These are phyloP conservation scores for Hordeum marinum DNA, from an alignment of 176 grass and related monocot genomes.

Conservation along the genomic window DNA sequence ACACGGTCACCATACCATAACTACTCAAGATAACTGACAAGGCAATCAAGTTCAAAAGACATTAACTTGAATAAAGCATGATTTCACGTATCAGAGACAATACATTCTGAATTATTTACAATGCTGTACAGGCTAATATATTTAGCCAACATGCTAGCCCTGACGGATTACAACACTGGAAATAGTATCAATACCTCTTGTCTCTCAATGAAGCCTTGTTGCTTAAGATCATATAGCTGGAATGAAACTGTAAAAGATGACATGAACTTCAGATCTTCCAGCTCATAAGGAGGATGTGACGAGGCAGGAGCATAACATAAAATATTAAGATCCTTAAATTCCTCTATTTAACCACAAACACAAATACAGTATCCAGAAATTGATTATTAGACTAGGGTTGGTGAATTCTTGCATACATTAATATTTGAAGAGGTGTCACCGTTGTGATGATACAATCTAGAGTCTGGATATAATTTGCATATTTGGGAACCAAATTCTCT, in stretches of 20 bases:
- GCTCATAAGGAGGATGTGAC: background rate
- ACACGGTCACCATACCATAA: background rate
- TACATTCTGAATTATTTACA: conserved; percentile 3
- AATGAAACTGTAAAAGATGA: conserved; percentile 72
- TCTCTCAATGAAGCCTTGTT: conserved; percentile 92
- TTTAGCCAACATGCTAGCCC: conserved; percentile 13
- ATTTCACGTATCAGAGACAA: conserved; percentile 6
- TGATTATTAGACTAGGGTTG: background rate
- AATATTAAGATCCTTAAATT: background rate
- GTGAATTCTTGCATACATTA: background rate
- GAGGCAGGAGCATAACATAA: background rate
- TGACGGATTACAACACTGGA: background rate
- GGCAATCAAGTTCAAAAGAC: background rate
- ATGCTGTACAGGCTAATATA: background rate
- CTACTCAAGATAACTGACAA: background rate
- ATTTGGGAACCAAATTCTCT: conserved; percentile 15
- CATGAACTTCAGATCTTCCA: background rate
- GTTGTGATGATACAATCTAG: background rate
- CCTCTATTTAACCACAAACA: background rate
- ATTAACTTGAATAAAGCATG: conserved; percentile 12
- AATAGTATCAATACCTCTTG: conserved; percentile 60
- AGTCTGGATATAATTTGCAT: background rate
- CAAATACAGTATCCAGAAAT: background rate
- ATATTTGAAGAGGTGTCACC: background rate
- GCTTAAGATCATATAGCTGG: conserved; percentile 95